Percentiles rank a stretch among this genome's conserved stretches.
These are phyloP conservation scores for Mycosphaerella sp. DNA, from an alignment of 2,329 filamentous ascomycete species.

Conservation along the genomic window DNA sequence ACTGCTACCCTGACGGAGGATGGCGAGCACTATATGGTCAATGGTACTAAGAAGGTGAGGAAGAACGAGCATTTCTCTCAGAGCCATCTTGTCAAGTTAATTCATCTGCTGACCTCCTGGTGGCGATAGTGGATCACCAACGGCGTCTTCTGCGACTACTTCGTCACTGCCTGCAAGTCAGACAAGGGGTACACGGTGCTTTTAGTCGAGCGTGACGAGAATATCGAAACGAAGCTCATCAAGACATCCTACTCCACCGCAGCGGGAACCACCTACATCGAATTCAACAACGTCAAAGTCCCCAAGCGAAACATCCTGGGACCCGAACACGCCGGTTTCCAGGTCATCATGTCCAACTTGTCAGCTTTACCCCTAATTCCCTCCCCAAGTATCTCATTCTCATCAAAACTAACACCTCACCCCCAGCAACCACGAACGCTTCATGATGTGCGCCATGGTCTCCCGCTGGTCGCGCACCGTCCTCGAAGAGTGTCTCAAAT, in stretches of 20 bases:
- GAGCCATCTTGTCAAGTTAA: no score
- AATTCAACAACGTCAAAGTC: constrained; percentile 82
- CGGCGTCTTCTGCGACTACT: constrained; percentile 75
- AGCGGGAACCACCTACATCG: constrained; percentile 72
- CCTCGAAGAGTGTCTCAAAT: constrained; percentile 80
- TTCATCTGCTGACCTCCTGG: no score
- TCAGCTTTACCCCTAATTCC: no score
- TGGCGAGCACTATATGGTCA: constrained; percentile 64
- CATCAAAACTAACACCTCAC: constrained; percentile 2
- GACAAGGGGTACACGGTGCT: constrained; percentile 73
- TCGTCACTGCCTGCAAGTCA: constrained; percentile 72
- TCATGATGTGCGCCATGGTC: constrained; percentile 46
- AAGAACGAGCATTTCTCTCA: constrained; percentile 43
- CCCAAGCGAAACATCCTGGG: constrained; percentile 72
- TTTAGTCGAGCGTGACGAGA: constrained; percentile 66
- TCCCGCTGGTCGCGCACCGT: constrained; percentile 61
- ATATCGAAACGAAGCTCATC: constrained; percentile 69
- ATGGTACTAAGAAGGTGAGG: constrained; percentile 72
- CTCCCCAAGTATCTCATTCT: no score
- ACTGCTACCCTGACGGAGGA: constrained; percentile 71
- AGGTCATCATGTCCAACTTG: constrained; percentile 82
- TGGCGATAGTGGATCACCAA: constrained; percentile 68
- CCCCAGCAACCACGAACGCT: constrained; percentile 28
- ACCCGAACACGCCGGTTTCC: constrained; percentile 77
- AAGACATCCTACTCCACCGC: constrained; percentile 76